These are phyloP conservation scores for Boletus tomentosulus DNA, from an alignment of 768 basidiomycete genomes.

Conservation along the genomic window DNA sequence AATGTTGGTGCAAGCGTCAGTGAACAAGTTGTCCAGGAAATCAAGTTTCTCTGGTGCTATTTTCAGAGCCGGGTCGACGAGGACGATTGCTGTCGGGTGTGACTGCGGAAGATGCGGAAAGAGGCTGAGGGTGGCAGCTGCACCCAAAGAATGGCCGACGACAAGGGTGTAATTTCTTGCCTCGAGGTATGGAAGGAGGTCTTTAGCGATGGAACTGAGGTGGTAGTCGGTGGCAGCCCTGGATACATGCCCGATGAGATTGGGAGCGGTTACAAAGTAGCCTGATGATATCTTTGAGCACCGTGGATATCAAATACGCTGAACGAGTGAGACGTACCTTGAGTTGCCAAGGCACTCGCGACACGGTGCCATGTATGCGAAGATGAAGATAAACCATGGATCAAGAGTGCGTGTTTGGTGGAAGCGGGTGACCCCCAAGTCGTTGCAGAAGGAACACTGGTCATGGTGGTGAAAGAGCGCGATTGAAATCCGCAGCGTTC, in stretches of 20 bases:
- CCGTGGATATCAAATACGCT: no score
- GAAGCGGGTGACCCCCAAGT: slow-evolving; percentile 22
- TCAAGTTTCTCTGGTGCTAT: neutral
- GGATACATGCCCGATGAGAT: slow-evolving; percentile 16
- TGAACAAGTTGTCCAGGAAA: neutral
- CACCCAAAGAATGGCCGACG: slow-evolving; percentile 22
- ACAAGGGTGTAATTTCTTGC: slow-evolving; percentile 8
- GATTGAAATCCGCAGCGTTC: no score
- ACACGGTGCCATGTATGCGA: slow-evolving; percentile 19
- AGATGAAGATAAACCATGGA: slow-evolving; percentile 24
- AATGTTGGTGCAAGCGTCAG: neutral
- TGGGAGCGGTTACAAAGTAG: slow-evolving; percentile 22
- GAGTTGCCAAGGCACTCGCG: slow-evolving; percentile 11
- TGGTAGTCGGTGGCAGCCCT: slow-evolving; percentile 12
- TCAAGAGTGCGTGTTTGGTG: slow-evolving; percentile 21
- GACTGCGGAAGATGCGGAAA: slow-evolving; percentile 6
- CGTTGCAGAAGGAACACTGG: slow-evolving; percentile 13
- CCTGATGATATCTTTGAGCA: slow-evolving; percentile 5
- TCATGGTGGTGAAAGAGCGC: slow-evolving; percentile 6
- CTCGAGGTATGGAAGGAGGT: slow-evolving; percentile 19
- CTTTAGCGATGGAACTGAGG: slow-evolving; percentile 8
- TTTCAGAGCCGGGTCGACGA: slow-evolving; percentile 18
- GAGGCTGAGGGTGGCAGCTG: neutral
- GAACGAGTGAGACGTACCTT: slow-evolving; percentile 6
- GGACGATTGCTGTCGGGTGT: slow-evolving; percentile 12